These are phyloP conservation scores for Macrolepiota fuliginosa DNA, from an alignment of 768 basidiomycete genomes.

Conservation along the genomic window DNA sequence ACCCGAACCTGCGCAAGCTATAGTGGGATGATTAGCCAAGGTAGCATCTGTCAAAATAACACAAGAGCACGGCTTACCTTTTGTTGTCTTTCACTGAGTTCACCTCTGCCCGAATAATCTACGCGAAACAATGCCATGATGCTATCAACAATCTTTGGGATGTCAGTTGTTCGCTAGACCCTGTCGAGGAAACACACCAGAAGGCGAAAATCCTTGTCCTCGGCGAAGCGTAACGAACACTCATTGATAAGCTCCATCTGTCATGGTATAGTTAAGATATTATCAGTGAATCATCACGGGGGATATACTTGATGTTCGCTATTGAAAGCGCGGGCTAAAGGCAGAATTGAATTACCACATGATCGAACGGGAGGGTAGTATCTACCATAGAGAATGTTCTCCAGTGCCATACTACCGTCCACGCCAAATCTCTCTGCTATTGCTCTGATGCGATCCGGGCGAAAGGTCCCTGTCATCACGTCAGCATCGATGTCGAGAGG, in stretches of 20 bases:
- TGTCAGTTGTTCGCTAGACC: constrained; percentile 12
- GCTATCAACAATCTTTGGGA: constrained; percentile 81
- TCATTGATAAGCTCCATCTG: constrained; percentile 93
- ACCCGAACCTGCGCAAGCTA: constrained; percentile 73
- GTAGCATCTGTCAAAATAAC: neutral
- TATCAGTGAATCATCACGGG: neutral
- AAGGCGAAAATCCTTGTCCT: constrained; percentile 81
- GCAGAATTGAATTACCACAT: neutral
- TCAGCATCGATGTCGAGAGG: neutral
- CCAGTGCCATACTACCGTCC: constrained; percentile 81
- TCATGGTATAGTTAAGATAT: neutral
- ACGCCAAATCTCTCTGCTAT: constrained; percentile 95
- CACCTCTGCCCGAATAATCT: constrained; percentile 91
- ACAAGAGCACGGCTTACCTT: constrained; percentile 47
- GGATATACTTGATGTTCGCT: constrained; percentile 83
- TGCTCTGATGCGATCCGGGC: constrained; percentile 87
- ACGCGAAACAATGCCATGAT: constrained; percentile 97
- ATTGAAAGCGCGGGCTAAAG: constrained; percentile 83
- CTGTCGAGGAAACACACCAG: constrained; percentile 39
- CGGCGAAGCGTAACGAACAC: constrained; percentile 83
- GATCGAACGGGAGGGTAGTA: neutral
- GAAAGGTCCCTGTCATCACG: constrained; percentile 70
- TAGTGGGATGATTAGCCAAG: neutral
- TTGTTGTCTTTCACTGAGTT: constrained; percentile 91
- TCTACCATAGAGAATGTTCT: constrained; percentile 88